Conservation (phyloP, 176 grass and related monocot species). For the Oryza longistaminata region DNA sequence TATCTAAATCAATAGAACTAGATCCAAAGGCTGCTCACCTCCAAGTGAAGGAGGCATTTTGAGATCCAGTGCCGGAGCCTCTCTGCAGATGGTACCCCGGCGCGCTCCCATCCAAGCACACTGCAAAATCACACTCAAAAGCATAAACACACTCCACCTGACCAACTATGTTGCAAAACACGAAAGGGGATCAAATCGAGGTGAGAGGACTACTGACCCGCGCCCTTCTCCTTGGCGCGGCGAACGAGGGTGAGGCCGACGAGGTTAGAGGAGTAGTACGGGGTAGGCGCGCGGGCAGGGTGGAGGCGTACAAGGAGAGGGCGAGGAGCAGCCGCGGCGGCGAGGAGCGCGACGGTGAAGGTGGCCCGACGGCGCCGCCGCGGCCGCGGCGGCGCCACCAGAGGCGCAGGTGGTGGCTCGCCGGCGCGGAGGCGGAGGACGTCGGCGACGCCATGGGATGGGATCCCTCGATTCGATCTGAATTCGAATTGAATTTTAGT, state of each 20-base stretch:
- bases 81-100: constrained; percentile 73
- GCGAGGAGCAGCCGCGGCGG: constrained; percentile 41
- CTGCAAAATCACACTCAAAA: constrained; percentile 35
- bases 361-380: constrained; percentile 44
- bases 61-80: constrained; percentile 49
- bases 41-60: constrained; percentile 69
- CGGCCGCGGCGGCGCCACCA: constrained; percentile 60
- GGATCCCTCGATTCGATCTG: constrained; percentile 26
- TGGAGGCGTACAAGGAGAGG: constrained; percentile 44
- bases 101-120: constrained; percentile 72
- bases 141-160: too few relatives aligned
- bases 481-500: not conserved
- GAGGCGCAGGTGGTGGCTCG: constrained; percentile 49
- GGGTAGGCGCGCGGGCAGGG: not conserved
- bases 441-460: constrained; percentile 17
- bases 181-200: not conserved
- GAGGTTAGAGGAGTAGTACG: constrained; percentile 26
- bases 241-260: constrained; percentile 70
- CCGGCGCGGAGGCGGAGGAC: constrained; percentile 21
- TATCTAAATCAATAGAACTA: not conserved
- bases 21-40: constrained; percentile 32
- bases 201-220: constrained; percentile 38
- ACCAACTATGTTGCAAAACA: not conserved
- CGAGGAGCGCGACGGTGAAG: constrained; percentile 46
- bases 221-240: constrained; percentile 67